Conservation (phyloP, 2,329 filamentous ascomycete species). For the Claviceps quebecensis region DNA sequence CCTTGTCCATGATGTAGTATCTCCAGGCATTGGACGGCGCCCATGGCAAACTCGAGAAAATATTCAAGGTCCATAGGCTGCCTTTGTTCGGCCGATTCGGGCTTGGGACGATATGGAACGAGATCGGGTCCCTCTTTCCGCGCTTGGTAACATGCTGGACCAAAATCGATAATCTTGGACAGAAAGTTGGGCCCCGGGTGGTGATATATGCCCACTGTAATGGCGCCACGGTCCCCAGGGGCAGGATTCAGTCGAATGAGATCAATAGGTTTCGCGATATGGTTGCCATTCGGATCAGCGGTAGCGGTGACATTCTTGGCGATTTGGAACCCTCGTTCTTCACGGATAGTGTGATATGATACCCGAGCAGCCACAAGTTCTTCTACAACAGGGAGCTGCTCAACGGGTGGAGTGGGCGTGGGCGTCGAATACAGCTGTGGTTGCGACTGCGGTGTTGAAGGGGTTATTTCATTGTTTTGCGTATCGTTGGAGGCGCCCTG, state of each 20-base stretch:
- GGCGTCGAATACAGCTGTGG: constrained; percentile 16
- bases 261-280: constrained; percentile 71
- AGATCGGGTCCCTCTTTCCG: constrained; percentile 37
- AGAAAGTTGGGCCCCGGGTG: constrained; percentile 63
- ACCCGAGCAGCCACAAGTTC: constrained; percentile 65
- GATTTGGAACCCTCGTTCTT: constrained; percentile 80
- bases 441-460: constrained; percentile 2
- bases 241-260: constrained; percentile 57
- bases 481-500: constrained; percentile 15
- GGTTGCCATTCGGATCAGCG: constrained; percentile 57
- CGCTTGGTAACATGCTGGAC: constrained; percentile 56
- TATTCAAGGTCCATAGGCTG: constrained; percentile 54
- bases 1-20: constrained; percentile 81
- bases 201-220: constrained; percentile 72
- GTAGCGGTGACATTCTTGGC: constrained; percentile 57
- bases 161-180: constrained; percentile 57
- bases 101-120: constrained; percentile 29
- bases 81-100: constrained; percentile 30
- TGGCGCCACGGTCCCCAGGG: constrained; percentile 52
- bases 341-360: constrained; percentile 65
- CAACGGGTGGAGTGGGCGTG: constrained; percentile 18
- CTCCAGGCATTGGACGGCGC: constrained; percentile 73
- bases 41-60: constrained; percentile 86
- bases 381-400: constrained; percentile 40
- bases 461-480: constrained; percentile 21